Percentiles rank a stretch among this genome's conserved stretches.
Evolutionary conservation across 129 eudicot species (phyloP).

Genomic region (Artemisia annua): DNA sequence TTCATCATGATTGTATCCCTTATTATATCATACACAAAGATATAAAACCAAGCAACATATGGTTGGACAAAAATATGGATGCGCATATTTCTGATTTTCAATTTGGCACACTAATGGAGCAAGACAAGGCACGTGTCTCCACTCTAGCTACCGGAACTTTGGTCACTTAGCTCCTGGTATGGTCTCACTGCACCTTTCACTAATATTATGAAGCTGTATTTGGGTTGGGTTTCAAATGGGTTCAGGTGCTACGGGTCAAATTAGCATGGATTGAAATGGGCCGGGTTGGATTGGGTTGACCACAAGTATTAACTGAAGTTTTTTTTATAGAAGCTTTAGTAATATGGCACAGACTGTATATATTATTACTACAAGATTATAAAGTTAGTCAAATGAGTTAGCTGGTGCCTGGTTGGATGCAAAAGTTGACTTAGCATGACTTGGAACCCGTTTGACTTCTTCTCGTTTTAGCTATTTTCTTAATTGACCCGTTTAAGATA

Average conservation of each 20-base stretch:
- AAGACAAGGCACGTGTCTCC: constrained; percentile 80
- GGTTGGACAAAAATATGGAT: constrained; percentile 80
- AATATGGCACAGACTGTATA: background rate
- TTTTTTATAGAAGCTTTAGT: too few species aligned
- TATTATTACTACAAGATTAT: background rate
- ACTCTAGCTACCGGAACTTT: constrained; percentile 84
- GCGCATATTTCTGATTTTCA: constrained; percentile 83
- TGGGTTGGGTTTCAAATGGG: background rate
- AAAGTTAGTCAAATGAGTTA: background rate
- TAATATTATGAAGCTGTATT: background rate
- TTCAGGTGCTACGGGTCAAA: background rate
- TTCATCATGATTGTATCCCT: constrained; percentile 93
- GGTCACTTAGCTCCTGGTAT: constrained; percentile 96
- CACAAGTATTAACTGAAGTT: background rate
- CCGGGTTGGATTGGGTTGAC: background rate
- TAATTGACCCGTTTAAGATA: too few species aligned
- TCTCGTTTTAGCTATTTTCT: background rate
- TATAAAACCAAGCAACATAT: constrained; percentile 86
- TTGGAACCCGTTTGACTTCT: background rate
- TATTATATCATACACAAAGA: constrained; percentile 91
- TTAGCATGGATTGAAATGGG: background rate
- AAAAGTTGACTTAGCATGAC: too few species aligned
- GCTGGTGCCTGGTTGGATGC: background rate
- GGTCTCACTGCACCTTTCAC: constrained; percentile 13
- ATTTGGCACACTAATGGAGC: constrained; percentile 84